Evolutionary conservation across 495 filamentous ascomycete genomes (phyloP), one percentile per base, ranked within the genome.

Genomic region (Penicillium cosmopolitanum): DNA sequence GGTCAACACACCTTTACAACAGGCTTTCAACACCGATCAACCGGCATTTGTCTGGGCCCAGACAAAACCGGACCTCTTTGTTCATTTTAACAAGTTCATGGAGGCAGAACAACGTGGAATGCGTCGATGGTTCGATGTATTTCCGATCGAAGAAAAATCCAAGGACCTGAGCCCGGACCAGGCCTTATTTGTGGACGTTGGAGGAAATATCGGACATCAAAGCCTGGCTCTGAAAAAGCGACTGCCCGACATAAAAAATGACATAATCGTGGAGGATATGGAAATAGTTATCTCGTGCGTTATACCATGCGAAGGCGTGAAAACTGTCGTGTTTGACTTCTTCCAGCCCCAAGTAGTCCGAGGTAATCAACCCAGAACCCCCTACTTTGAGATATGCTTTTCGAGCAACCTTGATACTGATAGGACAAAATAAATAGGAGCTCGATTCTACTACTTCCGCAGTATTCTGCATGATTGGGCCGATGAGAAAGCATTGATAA

Each of bases 251-350:
- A 44, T 79, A 0, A 54, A 68, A 2, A 77, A 75, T 0, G 60
- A 64, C 5, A 65, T 85, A 16, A 62, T 84, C 6, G 55, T 83
- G 1, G 80, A 85, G 57, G 84, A 86, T 60, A 64, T 77, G 1
- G 60, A 73, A 7, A 56, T 70, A 25, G 71, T 72, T 0, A 57
- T 81, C 18, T 66, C 56, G 12, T 59, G 68, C 12, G 76, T 71
- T 0, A 64, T 69, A 10, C 56, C 64, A 9, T 60, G 65, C 10
- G 56, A 67, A 6, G 78, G 77, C 0, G 71, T 85, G 25, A 71
- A 79, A 56, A 60, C 65, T 21, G 68, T 76, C 60, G 67, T 51
- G 1, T 66, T 81, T 23, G 69, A 83, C 61, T 83, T 84, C 62
- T 82, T 75, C 48, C 61, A 68, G 12, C 61, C 62, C 15, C 80